These are phyloP conservation scores for Beta macrorhiza DNA, from an alignment of 179 eudicot genomes.

Conservation along the genomic window DNA sequence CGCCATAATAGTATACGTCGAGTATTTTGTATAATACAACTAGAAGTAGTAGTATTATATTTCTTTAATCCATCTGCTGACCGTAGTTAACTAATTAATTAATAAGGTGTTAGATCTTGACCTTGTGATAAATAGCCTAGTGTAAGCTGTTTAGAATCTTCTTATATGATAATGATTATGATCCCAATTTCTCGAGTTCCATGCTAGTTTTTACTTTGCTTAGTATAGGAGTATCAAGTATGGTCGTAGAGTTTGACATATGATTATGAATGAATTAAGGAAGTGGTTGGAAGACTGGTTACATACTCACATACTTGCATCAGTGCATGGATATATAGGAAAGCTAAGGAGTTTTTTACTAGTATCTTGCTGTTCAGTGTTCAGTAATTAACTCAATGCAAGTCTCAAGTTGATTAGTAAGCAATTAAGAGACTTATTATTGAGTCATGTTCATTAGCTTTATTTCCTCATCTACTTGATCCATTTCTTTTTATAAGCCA, in stretches of 20 bases:
- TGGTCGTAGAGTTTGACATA: background rate
- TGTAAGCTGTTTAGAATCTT: background rate
- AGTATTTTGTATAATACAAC: too few relatives aligned
- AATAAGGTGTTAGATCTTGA: background rate
- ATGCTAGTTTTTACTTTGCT: background rate
- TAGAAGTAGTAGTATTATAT: background rate
- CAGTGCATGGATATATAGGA: too few relatives aligned
- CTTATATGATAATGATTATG: background rate
- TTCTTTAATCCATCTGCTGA: background rate
- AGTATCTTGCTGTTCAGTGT: too few relatives aligned
- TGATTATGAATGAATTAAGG: background rate
- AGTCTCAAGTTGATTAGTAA: too few relatives aligned
- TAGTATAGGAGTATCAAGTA: background rate
- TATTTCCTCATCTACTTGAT: too few relatives aligned
- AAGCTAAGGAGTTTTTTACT: too few relatives aligned
- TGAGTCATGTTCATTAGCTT: too few relatives aligned
- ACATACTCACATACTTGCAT: too few relatives aligned
- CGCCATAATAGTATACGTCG: background rate
- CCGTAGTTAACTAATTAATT: background rate
- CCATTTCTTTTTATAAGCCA: too few relatives aligned
- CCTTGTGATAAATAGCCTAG: background rate
- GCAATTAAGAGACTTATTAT: too few relatives aligned
- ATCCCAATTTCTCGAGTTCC: slow-evolving; percentile 15
- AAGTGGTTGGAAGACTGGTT: background rate
- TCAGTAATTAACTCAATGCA: too few relatives aligned